Base-by-base conservation (phyloP, 2,329 filamentous ascomycete genomes). In the Colletotrichum orbiculare region DNA sequence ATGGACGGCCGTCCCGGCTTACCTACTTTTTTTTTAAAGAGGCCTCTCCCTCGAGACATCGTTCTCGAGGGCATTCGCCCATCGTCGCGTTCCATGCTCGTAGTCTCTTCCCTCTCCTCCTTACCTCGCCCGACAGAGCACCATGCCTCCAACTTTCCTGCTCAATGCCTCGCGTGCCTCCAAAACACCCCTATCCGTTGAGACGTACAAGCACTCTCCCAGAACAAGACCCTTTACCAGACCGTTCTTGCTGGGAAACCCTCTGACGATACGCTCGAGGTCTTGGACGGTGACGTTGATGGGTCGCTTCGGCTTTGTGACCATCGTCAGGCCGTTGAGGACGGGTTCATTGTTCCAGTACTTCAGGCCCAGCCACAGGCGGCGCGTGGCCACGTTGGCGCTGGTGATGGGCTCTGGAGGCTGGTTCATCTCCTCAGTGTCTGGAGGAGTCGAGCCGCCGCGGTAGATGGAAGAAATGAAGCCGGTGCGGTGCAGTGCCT, bases 291-390 rank as follows among this genome's bases (percentile, higher is more conserved):
- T 83, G 67, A 93, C 82, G 71, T 85, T 91, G 75, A 96, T 85
- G 71, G 88, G 79, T 69, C 93, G 85, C 72, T 87, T 94, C 9
- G 93, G 91, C 77, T 90, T 95, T 73, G 87, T 91, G 66, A 97
- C 82, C 73, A 91, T 76, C 53, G 78, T 77, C 72, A 95, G 84
- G 69, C 87, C 84, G 67, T 82, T 83, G 70, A 97, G 79, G 25
- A 97, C 93, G 6, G 94, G 93, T 77, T 89, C 84, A 74, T 91
- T 91, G 70, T 94, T 89, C 87, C 87, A 92, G 85, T 97, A 97
- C 81, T 97, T 97, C 73, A 97, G 81, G 1, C 93, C 93, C 11
- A 97, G 79, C 94, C 94, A 97, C 69, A 97, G 81, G 66, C 94
- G 85, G 74, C 92, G 85, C 43, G 82, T 85, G 5, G 93, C 86